Evolutionary conservation across 2,329 filamentous ascomycete genomes (phyloP), one percentile per base, ranked within the genome.

Genomic region (Microdochium nivale): DNA sequence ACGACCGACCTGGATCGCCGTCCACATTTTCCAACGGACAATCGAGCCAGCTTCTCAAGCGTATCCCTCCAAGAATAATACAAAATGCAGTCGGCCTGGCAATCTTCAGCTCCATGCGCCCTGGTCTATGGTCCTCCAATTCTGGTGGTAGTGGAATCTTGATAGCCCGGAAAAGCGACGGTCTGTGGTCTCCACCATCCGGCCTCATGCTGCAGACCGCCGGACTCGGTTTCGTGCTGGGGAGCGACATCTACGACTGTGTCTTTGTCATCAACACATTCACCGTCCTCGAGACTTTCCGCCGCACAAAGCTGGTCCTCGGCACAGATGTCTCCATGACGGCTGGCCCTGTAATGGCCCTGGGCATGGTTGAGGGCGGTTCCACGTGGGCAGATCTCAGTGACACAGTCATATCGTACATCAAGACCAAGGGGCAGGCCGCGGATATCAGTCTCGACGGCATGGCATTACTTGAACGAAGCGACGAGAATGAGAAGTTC

Each of bases 41-140:
- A 49, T 75, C 75, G 51, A 73, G 56, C 74, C 80, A 67, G 48
- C 64, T 88, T 19, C 68, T 77, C 49, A 89, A 92, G 70, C 94
- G 90, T 71, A 96, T 97, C 25, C 92, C 92, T 0, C 74, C 84
- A 52, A 80, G 86, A 62, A 89, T 96, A 52, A 89, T 97, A 59
- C 83, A 88, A 63, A 88, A 94, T 70, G 90, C 91, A 25, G 90
- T 92, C 59, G 92, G 90, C 11, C 79, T 97, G 53, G 91, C 90
- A 51, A 88, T 97, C 59, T 96, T 96, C 72, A 96, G 91, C 1
- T 95, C 90, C 27, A 95, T 96, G 90, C 85, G 92, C 54, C 92
- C 89, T 14, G 92, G 92, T 13, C 73, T 96, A 30, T 96, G 91
- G 88, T 78, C 95, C 59, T 92, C 88, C 47, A 92, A 92, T 47